Evolutionary conservation across 768 basidiomycete genomes (phyloP).

Genomic region (Albatrellus ellisii): DNA sequence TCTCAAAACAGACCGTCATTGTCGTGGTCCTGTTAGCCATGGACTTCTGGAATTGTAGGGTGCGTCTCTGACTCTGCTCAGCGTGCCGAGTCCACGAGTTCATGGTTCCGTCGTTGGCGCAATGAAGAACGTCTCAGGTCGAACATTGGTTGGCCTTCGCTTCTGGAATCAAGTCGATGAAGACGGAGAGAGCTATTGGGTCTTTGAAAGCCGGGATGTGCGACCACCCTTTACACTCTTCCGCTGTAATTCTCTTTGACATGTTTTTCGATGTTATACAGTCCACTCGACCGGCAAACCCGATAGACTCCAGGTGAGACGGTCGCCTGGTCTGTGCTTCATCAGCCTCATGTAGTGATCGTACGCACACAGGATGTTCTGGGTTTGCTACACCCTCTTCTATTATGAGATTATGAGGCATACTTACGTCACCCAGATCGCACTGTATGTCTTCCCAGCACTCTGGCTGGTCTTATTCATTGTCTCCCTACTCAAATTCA

Average conservation of each 20-base stretch:
- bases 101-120: too few relatives aligned
- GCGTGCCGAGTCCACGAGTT: not conserved
- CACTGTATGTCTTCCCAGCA: slow-evolving; percentile 79
- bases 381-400: slow-evolving; percentile 37
- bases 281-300: slow-evolving; percentile 83
- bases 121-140: slow-evolving; percentile 84
- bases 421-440: slow-evolving; percentile 37
- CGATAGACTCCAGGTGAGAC: slow-evolving; percentile 72
- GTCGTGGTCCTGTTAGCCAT: slow-evolving; percentile 91
- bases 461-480: slow-evolving; percentile 83
- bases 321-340: too few relatives aligned
- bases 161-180: slow-evolving; percentile 99
- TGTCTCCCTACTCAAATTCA: slow-evolving; percentile 82
- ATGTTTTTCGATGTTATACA: slow-evolving; percentile 21
- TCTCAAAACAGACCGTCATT: slow-evolving; percentile 50
- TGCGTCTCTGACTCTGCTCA: slow-evolving; percentile 23
- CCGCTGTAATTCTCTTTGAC: not conserved
- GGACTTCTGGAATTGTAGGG: slow-evolving; percentile 98
- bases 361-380: slow-evolving; percentile 84
- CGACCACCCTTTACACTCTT: slow-evolving; percentile 18
- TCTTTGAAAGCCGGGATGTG: slow-evolving; percentile 95
- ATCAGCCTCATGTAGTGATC: too few relatives aligned
- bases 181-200: slow-evolving; percentile 93
- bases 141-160: slow-evolving; percentile 85
- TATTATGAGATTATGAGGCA: not conserved